Evolutionary conservation across 345 rosid species (phyloP).

Genomic region (Citropsis articulata): DNA sequence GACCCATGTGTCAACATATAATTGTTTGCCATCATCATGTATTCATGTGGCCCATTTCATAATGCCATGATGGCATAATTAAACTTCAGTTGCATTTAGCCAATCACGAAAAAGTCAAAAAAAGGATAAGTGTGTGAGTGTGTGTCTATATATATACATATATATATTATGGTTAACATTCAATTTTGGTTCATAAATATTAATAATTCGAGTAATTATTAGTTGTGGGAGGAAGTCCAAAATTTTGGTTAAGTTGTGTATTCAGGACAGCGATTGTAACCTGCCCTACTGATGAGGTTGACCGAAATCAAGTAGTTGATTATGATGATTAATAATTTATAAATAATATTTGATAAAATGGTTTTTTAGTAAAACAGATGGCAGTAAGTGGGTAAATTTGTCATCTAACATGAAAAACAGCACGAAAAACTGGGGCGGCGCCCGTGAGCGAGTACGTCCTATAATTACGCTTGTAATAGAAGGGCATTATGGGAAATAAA

Average conservation of each 20-base stretch:
- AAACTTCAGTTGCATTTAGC: not conserved
- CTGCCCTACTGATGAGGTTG: not conserved
- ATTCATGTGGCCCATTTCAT: not conserved
- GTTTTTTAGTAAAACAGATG: slow-evolving; percentile 11
- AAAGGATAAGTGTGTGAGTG: not conserved
- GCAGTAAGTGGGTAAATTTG: slow-evolving; percentile 22
- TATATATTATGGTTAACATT: not conserved
- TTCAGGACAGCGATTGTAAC: not conserved
- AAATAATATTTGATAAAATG: not conserved
- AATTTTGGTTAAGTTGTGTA: not conserved
- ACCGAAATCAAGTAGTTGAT: not conserved
- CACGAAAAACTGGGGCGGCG: not conserved
- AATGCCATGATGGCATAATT: not conserved
- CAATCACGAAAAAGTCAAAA: not conserved
- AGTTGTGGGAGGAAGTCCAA: not conserved
- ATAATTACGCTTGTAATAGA: not conserved
- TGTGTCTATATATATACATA: too few relatives aligned
- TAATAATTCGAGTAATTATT: not conserved
- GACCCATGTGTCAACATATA: not conserved
- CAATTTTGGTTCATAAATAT: not conserved
- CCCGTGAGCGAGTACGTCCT: not conserved
- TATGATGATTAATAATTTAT: not conserved
- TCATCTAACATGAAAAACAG: not conserved
- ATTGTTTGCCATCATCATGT: not conserved
- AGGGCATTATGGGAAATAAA: not conserved